These are phyloP conservation scores for Pyrus betulifolia DNA, from an alignment of 306 rosid species.

Conservation along the genomic window DNA sequence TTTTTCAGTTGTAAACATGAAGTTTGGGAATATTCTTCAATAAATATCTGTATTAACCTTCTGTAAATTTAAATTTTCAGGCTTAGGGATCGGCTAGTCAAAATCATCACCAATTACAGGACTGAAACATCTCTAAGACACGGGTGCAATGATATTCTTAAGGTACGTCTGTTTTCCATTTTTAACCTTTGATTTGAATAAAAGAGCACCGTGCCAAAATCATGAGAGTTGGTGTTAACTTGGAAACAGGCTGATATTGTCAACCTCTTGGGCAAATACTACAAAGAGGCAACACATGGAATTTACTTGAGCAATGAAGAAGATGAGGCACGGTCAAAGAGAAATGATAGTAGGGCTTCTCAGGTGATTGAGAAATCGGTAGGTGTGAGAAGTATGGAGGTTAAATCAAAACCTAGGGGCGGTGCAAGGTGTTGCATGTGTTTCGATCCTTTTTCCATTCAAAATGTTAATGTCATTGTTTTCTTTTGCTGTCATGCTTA, in stretches of 20 bases:
- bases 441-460: conserved; percentile 83
- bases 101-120: conserved; percentile 84
- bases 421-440: conserved; percentile 98
- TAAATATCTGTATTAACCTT: not conserved
- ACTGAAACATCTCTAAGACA: conserved; percentile 94
- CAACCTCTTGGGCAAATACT: conserved; percentile 74
- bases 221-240: conserved; percentile 19
- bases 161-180: conserved; percentile 38
- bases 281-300: conserved; percentile 91
- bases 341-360: conserved; percentile 39
- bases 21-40: not conserved
- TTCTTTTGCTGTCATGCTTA: conserved; percentile 73
- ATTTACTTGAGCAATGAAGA: conserved; percentile 66
- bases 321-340: conserved; percentile 54
- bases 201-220: conserved; percentile 1
- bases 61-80: conserved; percentile 31
- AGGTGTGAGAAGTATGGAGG: conserved; percentile 38
- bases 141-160: conserved; percentile 94
- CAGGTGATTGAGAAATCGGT: conserved; percentile 45
- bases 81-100: conserved; percentile 93
- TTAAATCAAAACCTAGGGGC: conserved; percentile 79
- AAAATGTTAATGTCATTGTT: conserved; percentile 61
- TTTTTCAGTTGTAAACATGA: not conserved
- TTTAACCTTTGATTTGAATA: not conserved
- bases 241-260: conserved; percentile 75